A percentile compares a stretch with the other conserved stretches of the same genome.
phyloP scores from a whole-genome alignment of 192 early-diverging fungal species.

The Linnemannia elongata region DNA sequence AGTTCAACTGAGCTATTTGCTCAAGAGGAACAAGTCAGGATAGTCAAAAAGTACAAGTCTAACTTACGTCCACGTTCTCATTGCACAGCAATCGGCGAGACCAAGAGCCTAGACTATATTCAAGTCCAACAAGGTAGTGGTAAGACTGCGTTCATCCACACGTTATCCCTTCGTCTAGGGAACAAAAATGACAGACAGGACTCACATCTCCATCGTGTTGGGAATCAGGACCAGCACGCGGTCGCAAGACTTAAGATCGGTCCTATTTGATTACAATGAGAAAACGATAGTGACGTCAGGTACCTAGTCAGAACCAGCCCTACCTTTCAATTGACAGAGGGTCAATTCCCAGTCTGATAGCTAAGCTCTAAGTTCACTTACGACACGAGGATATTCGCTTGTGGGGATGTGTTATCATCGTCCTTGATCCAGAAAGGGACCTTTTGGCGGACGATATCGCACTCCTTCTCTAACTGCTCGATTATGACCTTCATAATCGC shows the following conservation, averaged over 20 bases:
- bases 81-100: slow-evolving; percentile 42
- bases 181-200: neutral
- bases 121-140: neutral
- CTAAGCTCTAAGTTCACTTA: neutral
- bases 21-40: neutral
- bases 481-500: slow-evolving; percentile 6
- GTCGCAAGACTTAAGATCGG: slow-evolving; percentile 17
- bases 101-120: slow-evolving; percentile 28
- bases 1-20: neutral
- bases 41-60: neutral
- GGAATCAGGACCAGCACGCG: slow-evolving; percentile 30
- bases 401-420: slow-evolving; percentile 25
- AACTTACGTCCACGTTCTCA: slow-evolving; percentile 17
- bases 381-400: slow-evolving; percentile 34
- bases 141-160: neutral
- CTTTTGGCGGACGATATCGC: slow-evolving; percentile 8
- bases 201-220: slow-evolving; percentile 38
- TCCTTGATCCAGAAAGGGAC: slow-evolving; percentile 34
- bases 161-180: neutral
- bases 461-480: slow-evolving; percentile 25
- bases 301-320: too few relatives aligned
- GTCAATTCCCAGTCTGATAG: neutral
- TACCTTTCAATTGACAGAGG: neutral
- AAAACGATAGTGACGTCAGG: too few relatives aligned
- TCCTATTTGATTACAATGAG: neutral